Base-by-base conservation (phyloP, 164 flowering plant species). In the Santalum album region DNA sequence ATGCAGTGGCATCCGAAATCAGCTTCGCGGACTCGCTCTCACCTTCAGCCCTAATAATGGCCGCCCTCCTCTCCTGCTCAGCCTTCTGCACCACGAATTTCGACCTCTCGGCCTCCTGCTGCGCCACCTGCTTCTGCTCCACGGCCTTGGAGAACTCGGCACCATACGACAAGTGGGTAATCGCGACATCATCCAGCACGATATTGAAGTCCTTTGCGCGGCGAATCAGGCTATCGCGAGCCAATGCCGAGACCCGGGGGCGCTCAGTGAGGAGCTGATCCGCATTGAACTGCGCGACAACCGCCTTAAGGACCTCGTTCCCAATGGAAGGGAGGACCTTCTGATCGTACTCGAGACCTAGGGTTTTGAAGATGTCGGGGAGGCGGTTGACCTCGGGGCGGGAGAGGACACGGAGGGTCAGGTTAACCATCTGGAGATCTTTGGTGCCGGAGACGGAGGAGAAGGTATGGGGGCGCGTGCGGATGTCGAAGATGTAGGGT, bases 21-120 rank as follows among this genome's bases (percentile, higher is more conserved):
- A 88, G 57, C 76, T 78, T 80, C 0, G 97, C 95, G 19, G 90
- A 38, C 64, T 90, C 95, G 57, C 87, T 84, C 69, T 89, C 97
- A 20, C 97, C 97, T 63, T 86, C 90, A 7, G 87, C 72, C 65
- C 92, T 60, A 42, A 86, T 83, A 63, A 86, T 69, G 0, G 95
- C 91, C 0, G 97, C 97, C 57, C 95, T 61, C 64, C 85, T 69
- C 72, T 89, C 95, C 71, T 89, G 97, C 66, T 86, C 95, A 0
- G 92, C 87, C 72, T 86, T 89, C 61, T 65, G 65, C 49, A 89
- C 96, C 18, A 89, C 82, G 35, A 76, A 89, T 65, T 81, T 90
- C 1, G 88, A 82, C 62, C 92, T 43, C 78, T 86, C 95, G 0
- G 97, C 97, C 69, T 90, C 97, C 73, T 90, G 97, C 71, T 90